phyloP scores from a whole-genome alignment of 2,329 filamentous ascomycete genomes.

The Trematosphaeria pertusa region DNA sequence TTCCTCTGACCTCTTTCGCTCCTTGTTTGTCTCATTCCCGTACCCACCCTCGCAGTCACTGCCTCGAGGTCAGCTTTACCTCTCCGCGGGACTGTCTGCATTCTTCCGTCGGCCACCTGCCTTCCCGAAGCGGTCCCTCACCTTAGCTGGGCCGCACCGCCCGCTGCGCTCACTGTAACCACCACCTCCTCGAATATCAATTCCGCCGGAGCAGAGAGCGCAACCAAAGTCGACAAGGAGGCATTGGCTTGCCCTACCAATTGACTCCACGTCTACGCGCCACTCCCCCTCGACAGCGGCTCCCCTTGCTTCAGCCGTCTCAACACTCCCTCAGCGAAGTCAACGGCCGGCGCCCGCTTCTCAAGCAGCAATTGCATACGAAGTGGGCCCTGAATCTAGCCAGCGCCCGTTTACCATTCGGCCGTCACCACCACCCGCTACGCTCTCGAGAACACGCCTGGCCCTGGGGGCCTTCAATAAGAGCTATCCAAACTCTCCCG shows the following conservation, averaged over 20 bases:
- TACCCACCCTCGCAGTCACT: conserved; percentile 16
- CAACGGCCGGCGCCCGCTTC: no score
- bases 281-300: no score
- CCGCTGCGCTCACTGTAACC: neutral
- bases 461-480: no score
- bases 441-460: no score
- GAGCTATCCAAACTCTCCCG: no score
- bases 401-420: no score
- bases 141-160: conserved; percentile 5
- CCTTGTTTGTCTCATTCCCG: neutral
- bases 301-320: conserved; percentile 3
- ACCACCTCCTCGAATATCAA: conserved; percentile 2
- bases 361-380: no score
- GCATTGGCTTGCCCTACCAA: neutral
- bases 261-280: neutral
- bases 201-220: neutral
- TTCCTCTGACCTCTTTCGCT: conserved; percentile 3
- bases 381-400: no score
- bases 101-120: conserved; percentile 21
- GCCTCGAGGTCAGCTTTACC: conserved; percentile 1
- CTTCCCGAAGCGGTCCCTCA: conserved; percentile 20
- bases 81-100: conserved; percentile 13
- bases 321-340: neutral
- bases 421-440: no score
- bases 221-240: conserved; percentile 1